These are phyloP conservation scores for Alternaria sp. DNA, from an alignment of 2,329 filamentous ascomycete genomes.

Conservation along the genomic window DNA sequence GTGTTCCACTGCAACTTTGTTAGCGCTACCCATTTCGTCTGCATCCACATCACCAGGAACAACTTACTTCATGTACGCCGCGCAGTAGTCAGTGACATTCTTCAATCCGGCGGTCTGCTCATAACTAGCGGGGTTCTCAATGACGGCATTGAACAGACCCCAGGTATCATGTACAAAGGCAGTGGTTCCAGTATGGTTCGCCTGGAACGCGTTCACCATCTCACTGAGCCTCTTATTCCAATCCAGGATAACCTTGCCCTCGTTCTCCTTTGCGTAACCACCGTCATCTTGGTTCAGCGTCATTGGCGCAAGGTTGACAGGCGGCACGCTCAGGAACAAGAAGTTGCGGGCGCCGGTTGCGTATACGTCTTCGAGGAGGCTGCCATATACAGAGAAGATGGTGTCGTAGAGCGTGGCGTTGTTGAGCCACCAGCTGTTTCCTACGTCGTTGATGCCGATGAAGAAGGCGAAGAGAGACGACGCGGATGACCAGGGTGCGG, in stretches of 20 bases:
- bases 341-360: slow-evolving; percentile 59
- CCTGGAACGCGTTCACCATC: slow-evolving; percentile 54
- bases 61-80: slow-evolving; percentile 60
- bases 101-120: slow-evolving; percentile 61
- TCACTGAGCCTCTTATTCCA: slow-evolving; percentile 60
- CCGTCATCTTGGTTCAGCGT: slow-evolving; percentile 52
- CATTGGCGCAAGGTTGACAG: slow-evolving; percentile 63
- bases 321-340: slow-evolving; percentile 57
- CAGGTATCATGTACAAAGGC: slow-evolving; percentile 64
- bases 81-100: slow-evolving; percentile 66
- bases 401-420: slow-evolving; percentile 45
- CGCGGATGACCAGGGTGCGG: slow-evolving; percentile 53
- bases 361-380: slow-evolving; percentile 54
- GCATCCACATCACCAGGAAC: not conserved
- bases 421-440: slow-evolving; percentile 57
- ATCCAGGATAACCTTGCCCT: slow-evolving; percentile 56
- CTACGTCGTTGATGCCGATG: slow-evolving; percentile 66
- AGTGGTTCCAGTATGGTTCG: slow-evolving; percentile 48
- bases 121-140: slow-evolving; percentile 62
- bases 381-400: slow-evolving; percentile 51
- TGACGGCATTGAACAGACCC: slow-evolving; percentile 60
- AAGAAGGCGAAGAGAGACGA: slow-evolving; percentile 61
- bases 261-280: slow-evolving; percentile 37
- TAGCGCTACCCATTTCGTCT: slow-evolving; percentile 2
- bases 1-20: slow-evolving; percentile 43